phyloP scores from a whole-genome alignment of 1,284 basidiomycete genomes.

The Puccinia hordei region DNA sequence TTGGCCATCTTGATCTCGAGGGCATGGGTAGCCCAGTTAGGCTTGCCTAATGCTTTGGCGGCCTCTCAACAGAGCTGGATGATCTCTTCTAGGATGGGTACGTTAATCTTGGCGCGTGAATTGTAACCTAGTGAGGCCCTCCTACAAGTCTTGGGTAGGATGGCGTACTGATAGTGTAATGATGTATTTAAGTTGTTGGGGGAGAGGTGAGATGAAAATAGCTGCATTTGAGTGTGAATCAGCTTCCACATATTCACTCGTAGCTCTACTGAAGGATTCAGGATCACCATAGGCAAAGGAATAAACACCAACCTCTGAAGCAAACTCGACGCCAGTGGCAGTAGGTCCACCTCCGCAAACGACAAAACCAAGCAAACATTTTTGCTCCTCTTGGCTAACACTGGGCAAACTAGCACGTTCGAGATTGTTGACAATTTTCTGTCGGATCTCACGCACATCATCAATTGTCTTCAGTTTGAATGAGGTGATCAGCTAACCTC shows the following conservation, averaged over 20 bases:
- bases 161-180: conserved; percentile 66
- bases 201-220: not conserved
- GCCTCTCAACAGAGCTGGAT: conserved; percentile 71
- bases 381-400: conserved; percentile 81
- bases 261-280: not conserved
- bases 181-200: not conserved
- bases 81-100: conserved; percentile 68
- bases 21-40: conserved; percentile 77
- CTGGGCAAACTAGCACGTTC: conserved; percentile 88
- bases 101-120: conserved; percentile 69
- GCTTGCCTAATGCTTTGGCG: conserved; percentile 69
- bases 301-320: conserved; percentile 53
- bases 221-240: not conserved
- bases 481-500: too few species aligned
- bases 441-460: conserved; percentile 84
- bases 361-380: conserved; percentile 88
- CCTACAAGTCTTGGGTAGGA: conserved; percentile 70
- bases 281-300: not conserved
- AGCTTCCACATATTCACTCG: not conserved
- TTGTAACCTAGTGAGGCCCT: conserved; percentile 70
- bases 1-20: conserved; percentile 85
- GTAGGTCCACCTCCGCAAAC: conserved; percentile 97
- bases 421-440: conserved; percentile 90
- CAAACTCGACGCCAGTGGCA: conserved; percentile 65
- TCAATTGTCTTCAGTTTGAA: conserved; percentile 92